Conservation (phyloP, 1,284 basidiomycete species). For the Tilletia indica region DNA sequence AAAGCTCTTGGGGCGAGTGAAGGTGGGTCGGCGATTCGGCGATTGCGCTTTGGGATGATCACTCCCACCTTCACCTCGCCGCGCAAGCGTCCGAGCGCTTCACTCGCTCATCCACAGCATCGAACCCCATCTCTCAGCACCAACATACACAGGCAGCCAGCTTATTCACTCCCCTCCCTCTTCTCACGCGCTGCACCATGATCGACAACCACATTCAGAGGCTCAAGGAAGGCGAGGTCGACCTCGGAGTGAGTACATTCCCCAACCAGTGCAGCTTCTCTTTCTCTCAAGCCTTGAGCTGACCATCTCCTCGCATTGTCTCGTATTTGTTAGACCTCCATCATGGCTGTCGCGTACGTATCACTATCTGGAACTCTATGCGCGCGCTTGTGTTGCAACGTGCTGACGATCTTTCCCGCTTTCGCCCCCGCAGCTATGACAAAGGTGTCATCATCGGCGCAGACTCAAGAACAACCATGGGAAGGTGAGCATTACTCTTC, state of each 20-base stretch:
- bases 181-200: background rate
- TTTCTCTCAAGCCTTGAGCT: background rate
- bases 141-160: background rate
- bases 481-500: slow-evolving; percentile 56
- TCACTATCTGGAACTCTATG: background rate
- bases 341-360: slow-evolving; percentile 85
- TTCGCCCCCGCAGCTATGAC: slow-evolving; percentile 63
- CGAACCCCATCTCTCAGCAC: background rate
- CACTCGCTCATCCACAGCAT: background rate
- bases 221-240: slow-evolving; percentile 55
- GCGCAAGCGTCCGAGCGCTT: slow-evolving; percentile 17
- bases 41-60: background rate
- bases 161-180: background rate
- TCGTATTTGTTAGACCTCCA: slow-evolving; percentile 68
- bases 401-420: background rate
- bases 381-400: background rate
- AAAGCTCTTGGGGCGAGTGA: slow-evolving; percentile 3
- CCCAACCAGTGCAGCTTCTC: background rate
- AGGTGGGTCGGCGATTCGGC: background rate
- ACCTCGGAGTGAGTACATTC: slow-evolving; percentile 45
- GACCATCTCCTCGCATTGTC: slow-evolving; percentile 3
- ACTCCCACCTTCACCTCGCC: background rate
- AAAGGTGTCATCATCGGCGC: slow-evolving; percentile 94
- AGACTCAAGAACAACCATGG: slow-evolving; percentile 93
- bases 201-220: slow-evolving; percentile 22